Base-by-base conservation (phyloP, 352 stramenopile genomes). In the Globisporangium recalcitrans region DNA sequence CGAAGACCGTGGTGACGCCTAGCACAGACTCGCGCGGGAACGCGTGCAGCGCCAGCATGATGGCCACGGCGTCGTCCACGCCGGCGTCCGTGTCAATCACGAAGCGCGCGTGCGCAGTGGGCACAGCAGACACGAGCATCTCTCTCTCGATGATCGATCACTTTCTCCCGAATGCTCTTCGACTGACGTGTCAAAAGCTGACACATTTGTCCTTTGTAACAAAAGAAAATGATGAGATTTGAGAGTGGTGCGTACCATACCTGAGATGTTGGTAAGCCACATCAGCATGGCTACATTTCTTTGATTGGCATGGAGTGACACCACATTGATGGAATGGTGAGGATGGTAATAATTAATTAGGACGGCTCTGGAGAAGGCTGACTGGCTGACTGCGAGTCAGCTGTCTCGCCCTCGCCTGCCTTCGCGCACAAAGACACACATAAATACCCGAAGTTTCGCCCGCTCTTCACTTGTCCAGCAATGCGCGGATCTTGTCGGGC, bases 71-170 rank as follows among this genome's bases (percentile, higher is more conserved):
- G 61, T 94, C 85, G 68, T 94, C 85, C 52, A 91, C 80, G 42
- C 85, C 85, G 0, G 80, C 83, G 62, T 94, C 85, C 40, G 85
- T 93, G 71, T 94, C 85, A 14, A 94, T 71, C 19, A 93, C 59
- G 13, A 89, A 72, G 38, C 69, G 79, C 78, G 84, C 65, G 24
- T 19, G 58, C 24, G 24, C 24, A 19, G 26, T 27, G 13, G 36
- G 36, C 14, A 44, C 36, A 24, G 21, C 31, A 7, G 49, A 31
- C n/a, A n/a, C n/a, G 13, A 11, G 26, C 26, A 16, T 36, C 49
- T 21, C 32, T 14, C 34, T 40, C 9, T 16, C 3, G 34, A 14
- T 11, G 14, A 38, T 13, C 14, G 32, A 14, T 38, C 9, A 3
- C 32, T 38, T 6, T 7, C 31, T 7, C 31, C 13, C 9, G 31